Evolutionary conservation across 352 stramenopile species (phyloP).

Genomic region (Phytophthora ohioensis): DNA sequence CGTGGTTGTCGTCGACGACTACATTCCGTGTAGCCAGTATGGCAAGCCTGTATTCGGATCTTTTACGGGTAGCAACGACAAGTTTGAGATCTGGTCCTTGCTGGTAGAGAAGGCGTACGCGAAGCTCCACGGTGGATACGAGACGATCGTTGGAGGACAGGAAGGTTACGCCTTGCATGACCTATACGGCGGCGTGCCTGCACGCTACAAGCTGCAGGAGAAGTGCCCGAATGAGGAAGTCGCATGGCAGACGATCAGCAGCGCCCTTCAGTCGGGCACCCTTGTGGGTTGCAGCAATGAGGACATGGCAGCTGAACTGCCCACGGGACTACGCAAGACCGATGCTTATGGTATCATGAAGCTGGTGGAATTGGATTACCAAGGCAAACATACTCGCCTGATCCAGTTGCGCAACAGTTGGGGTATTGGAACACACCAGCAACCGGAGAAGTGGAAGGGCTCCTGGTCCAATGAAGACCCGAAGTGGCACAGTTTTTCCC

Average conservation of each 20-base stretch:
- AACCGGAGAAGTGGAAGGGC: slow-evolving; percentile 75
- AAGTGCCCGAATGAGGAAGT: slow-evolving; percentile 64
- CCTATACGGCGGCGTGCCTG: slow-evolving; percentile 76
- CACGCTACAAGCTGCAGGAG: slow-evolving; percentile 74
- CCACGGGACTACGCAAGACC: slow-evolving; percentile 70
- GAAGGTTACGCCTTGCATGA: slow-evolving; percentile 82
- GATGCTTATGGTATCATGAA: slow-evolving; percentile 81
- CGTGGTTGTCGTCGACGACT: slow-evolving; percentile 86
- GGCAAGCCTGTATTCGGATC: slow-evolving; percentile 87
- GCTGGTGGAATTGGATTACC: slow-evolving; percentile 75
- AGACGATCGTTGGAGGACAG: slow-evolving; percentile 89
- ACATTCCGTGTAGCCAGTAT: slow-evolving; percentile 84
- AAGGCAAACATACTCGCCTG: slow-evolving; percentile 62
- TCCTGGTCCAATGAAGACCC: slow-evolving; percentile 76
- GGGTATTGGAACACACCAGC: slow-evolving; percentile 65
- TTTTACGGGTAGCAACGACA: slow-evolving; percentile 81
- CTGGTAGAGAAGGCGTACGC: slow-evolving; percentile 96
- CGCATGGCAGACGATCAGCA: slow-evolving; percentile 61
- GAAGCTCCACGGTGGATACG: slow-evolving; percentile 93
- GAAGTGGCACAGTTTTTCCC: slow-evolving; percentile 78
- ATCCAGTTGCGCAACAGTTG: slow-evolving; percentile 87
- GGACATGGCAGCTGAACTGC: slow-evolving; percentile 67
- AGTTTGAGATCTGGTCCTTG: slow-evolving; percentile 94
- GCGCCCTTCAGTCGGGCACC: slow-evolving; percentile 62
- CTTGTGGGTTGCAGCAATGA: slow-evolving; percentile 81